These are phyloP conservation scores for Thalassiosira ordinaria DNA, from an alignment of 352 stramenopile genomes.

Conservation along the genomic window DNA sequence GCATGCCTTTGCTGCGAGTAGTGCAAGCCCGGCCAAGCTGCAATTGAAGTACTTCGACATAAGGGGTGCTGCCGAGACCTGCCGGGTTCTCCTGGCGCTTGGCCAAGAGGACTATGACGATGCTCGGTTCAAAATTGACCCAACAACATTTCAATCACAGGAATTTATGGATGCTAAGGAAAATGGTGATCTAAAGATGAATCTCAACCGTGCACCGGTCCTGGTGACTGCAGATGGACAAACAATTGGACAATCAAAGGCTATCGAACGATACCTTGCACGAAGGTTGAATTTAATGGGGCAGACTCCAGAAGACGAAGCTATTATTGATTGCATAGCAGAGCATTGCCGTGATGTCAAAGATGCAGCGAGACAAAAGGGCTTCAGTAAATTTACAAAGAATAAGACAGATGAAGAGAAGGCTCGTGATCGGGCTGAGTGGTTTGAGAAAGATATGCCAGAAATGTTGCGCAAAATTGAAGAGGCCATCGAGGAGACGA, in stretches of 20 bases:
- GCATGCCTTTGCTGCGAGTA: conserved; percentile 4
- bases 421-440: conserved; percentile 41
- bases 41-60: conserved; percentile 70
- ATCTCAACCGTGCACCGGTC: conserved; percentile 64
- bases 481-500: conserved; percentile 39
- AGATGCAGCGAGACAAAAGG: conserved; percentile 58
- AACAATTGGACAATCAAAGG: conserved; percentile 72
- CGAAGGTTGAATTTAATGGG: too few relatives aligned
- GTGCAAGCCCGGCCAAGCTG: neutral
- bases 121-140: conserved; percentile 51
- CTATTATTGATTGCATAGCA: conserved; percentile 70
- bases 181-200: conserved; percentile 62
- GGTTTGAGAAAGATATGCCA: conserved; percentile 62
- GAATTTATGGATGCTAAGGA: conserved; percentile 65
- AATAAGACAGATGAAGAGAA: conserved; percentile 64
- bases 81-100: conserved; percentile 55
- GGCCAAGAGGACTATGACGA: conserved; percentile 53
- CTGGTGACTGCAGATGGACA: conserved; percentile 49
- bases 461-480: conserved; percentile 66
- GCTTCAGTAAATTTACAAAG: conserved; percentile 63
- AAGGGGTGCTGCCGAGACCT: conserved; percentile 58
- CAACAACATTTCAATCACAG: conserved; percentile 47
- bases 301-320: conserved; percentile 54
- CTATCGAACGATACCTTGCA: conserved; percentile 74
- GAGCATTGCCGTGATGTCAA: conserved; percentile 76